Evolutionary conservation across 2,329 filamentous ascomycete species (phyloP).

Genomic region (Lachnellula subtilissima): DNA sequence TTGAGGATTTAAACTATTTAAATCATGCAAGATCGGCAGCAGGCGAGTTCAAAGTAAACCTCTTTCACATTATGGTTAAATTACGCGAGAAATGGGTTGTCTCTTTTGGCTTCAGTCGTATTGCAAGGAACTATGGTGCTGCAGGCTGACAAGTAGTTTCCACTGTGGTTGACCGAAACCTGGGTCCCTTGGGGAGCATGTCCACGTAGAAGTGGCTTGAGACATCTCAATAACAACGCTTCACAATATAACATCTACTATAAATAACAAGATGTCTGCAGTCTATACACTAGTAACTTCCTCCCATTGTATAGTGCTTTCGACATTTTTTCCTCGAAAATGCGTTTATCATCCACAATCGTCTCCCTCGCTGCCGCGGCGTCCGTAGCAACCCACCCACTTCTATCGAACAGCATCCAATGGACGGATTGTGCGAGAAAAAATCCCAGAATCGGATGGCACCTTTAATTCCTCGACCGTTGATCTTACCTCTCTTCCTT

Average conservation of each 20-base stretch:
- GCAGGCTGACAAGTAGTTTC: background rate
- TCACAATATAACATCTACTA: no score
- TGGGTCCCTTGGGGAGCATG: background rate
- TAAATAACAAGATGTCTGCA: no score
- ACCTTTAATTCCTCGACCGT: background rate
- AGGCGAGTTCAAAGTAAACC: no score
- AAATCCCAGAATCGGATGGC: background rate
- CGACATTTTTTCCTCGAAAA: background rate
- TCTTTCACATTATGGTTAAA: no score
- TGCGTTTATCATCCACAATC: background rate
- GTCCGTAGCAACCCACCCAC: background rate
- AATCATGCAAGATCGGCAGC: no score
- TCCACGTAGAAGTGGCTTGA: background rate
- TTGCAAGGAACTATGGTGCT: background rate
- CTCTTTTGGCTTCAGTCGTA: no score
- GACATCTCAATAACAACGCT: background rate
- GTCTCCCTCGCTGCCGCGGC: background rate
- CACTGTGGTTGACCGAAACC: background rate
- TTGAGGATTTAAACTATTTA: no score
- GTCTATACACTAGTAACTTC: no score
- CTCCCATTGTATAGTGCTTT: no score
- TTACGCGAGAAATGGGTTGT: no score
- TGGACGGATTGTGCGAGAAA: background rate
- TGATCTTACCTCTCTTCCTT: slow-evolving; percentile 9
- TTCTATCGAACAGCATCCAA: background rate